Evolutionary conservation across 805 yeast genomes (phyloP), one percentile per base, ranked within the genome.

Genomic region (Isabelozyma heimii): DNA sequence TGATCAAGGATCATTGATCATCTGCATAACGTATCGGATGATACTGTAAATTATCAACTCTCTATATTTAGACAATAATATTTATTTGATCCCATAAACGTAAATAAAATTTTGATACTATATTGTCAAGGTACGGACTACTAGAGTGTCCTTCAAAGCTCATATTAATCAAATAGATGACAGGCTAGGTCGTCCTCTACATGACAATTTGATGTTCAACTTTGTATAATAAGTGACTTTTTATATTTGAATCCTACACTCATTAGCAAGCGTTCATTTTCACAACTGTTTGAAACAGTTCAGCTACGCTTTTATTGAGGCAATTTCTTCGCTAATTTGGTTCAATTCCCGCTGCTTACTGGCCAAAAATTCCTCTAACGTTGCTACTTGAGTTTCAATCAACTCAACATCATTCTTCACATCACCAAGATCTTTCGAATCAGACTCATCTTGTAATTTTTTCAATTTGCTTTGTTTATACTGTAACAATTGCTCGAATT

Each of bases 401-500:
- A 80, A 78, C 16, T 81, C 84, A 47, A 88, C 73, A 57, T 87
- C 91, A 59, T 75, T 72, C 37, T 76, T 75, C 10, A 89, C 75
- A 24, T 80, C 84, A 28, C 73, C 73, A 43, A 82, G 64, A 58
- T 81, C 73, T 56, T 60, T 59, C 40, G 63, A 52, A 9, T 59
- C 49, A 28, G 47, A 47, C 7, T 42, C 48, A 5, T 44, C 40
- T 13, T 48, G 53, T 10, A 54, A 47, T 10, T 47, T 39, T 5
- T 67, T 61, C 45, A 85, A 72, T 66, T 82, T 83, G 20, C 73
- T 69, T 63, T 87, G 84, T 65, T 89, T 91, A 66, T 87, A 91
- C 55, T 82, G 85, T 52, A 91, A 77, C 55, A 94, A 71, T 58
- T 88, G 92, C 69, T 90, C 95, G 52, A 86, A 79, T 66, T 94